These are phyloP conservation scores for Dactylellina parvicollis DNA, from an alignment of 2,329 filamentous ascomycete genomes.

Conservation along the genomic window DNA sequence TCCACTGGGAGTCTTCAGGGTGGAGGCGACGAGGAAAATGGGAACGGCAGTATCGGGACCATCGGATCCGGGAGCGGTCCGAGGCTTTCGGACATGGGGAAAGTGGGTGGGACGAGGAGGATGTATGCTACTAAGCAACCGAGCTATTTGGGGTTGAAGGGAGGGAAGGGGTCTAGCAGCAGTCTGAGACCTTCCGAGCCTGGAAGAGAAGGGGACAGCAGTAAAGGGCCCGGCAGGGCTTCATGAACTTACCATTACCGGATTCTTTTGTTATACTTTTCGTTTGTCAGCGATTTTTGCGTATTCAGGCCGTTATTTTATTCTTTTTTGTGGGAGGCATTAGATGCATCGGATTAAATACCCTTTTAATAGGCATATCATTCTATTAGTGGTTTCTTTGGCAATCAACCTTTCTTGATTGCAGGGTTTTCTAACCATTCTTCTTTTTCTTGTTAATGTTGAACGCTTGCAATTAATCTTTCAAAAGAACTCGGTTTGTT, in stretches of 20 bases:
- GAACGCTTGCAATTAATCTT: too few species aligned
- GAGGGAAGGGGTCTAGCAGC: constrained; percentile 31
- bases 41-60: constrained; percentile 13
- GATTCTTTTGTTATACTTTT: constrained; percentile 30
- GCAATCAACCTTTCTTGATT: constrained; percentile 1
- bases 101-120: constrained; percentile 44
- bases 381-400: neutral
- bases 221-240: constrained; percentile 1
- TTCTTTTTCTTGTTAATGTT: too few species aligned
- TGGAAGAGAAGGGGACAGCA: constrained; percentile 10
- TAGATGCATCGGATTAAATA: constrained; percentile 7
- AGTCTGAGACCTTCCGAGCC: constrained; percentile 28
- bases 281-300: constrained; percentile 6
- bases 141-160: constrained; percentile 29
- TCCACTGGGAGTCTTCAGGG: constrained; percentile 23
- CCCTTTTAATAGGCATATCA: constrained; percentile 12
- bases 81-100: constrained; percentile 43
- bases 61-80: constrained; percentile 20
- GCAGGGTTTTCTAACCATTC: too few species aligned
- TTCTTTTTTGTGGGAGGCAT: constrained; percentile 24
- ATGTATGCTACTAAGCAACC: constrained; percentile 48
- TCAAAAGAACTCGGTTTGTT: too few species aligned
- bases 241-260: constrained; percentile 13
- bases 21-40: constrained; percentile 28
- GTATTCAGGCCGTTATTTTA: constrained; percentile 20